Conservation (phyloP, 805 yeast genomes). For the Candida saitoana region DNA sequence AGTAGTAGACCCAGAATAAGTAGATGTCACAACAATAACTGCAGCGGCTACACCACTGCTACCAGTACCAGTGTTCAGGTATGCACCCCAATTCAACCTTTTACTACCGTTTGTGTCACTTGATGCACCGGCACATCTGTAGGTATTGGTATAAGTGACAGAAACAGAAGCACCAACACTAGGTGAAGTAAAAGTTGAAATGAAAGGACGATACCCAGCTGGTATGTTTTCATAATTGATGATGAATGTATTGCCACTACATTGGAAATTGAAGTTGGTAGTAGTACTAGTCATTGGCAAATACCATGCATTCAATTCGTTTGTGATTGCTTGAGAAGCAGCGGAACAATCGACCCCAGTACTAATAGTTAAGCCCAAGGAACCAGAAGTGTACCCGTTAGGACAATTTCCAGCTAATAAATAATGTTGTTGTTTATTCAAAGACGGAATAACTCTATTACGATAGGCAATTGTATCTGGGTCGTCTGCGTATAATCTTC, state of each 20-base stretch:
- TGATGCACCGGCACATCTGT: conserved; percentile 6
- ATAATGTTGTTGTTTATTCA: conserved; percentile 10
- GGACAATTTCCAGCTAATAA: conserved; percentile 11
- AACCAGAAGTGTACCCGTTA: conserved; percentile 13
- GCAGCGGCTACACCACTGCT: neutral
- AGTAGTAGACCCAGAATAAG: conserved; percentile 1
- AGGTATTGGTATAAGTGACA: conserved; percentile 6
- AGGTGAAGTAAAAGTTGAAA: conserved; percentile 7
- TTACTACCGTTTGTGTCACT: neutral
- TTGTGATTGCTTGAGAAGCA: conserved; percentile 14
- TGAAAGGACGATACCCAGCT: conserved; percentile 20
- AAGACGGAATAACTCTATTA: conserved; percentile 11
- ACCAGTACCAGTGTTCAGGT: conserved; percentile 2
- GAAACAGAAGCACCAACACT: neutral
- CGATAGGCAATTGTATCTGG: neutral
- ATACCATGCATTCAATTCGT: conserved; percentile 16
- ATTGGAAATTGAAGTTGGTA: conserved; percentile 7
- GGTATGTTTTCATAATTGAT: conserved; percentile 17
- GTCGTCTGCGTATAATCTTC: neutral
- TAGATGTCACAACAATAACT: neutral
- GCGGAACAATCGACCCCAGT: conserved; percentile 15
- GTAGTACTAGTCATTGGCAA: conserved; percentile 10
- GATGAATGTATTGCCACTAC: conserved; percentile 7
- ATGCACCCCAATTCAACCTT: neutral
- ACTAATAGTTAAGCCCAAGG: conserved; percentile 10